Evolutionary conservation across 1,284 basidiomycete species (phyloP).

Genomic region (Rugosomyces carneus): DNA sequence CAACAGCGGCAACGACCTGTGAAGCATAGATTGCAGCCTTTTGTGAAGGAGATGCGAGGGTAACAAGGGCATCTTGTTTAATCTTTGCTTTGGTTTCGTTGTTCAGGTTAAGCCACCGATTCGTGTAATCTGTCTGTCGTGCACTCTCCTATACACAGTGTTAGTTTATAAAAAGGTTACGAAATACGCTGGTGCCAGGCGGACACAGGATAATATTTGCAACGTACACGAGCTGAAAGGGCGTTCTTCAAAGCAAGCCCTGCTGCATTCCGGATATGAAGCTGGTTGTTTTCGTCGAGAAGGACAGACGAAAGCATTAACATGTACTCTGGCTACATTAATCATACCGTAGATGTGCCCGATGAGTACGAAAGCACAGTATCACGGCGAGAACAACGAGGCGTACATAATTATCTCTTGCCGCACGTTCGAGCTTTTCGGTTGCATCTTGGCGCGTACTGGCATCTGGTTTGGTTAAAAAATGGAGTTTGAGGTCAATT

Average conservation of each 20-base stretch:
- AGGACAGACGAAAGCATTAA: slow-evolving; percentile 81
- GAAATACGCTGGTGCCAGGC: slow-evolving; percentile 14
- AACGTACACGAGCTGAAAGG: slow-evolving; percentile 79
- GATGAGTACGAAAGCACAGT: slow-evolving; percentile 19
- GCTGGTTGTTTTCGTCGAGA: slow-evolving; percentile 63
- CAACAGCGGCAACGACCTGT: slow-evolving; percentile 92
- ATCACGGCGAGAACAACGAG: slow-evolving; percentile 22
- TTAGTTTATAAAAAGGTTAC: slow-evolving; percentile 14
- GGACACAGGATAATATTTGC: slow-evolving; percentile 16
- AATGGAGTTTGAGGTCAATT: slow-evolving; percentile 16
- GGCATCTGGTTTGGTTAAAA: slow-evolving; percentile 49
- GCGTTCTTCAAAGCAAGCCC: slow-evolving; percentile 97
- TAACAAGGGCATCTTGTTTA: slow-evolving; percentile 83
- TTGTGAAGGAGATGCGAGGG: slow-evolving; percentile 69
- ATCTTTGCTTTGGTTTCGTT: slow-evolving; percentile 71
- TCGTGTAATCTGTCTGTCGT: slow-evolving; percentile 72
- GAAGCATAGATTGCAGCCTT: slow-evolving; percentile 86
- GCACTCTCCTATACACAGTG: slow-evolving; percentile 58
- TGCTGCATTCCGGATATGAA: slow-evolving; percentile 88
- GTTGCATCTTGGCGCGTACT: slow-evolving; percentile 85
- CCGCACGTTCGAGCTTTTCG: slow-evolving; percentile 78
- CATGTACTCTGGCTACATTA: slow-evolving; percentile 78
- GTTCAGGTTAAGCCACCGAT: slow-evolving; percentile 78
- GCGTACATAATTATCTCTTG: slow-evolving; percentile 79
- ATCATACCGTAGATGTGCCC: slow-evolving; percentile 14